Evolutionary conservation across 2,329 filamentous ascomycete genomes (phyloP).

Genomic region (Anthostomella pinea): DNA sequence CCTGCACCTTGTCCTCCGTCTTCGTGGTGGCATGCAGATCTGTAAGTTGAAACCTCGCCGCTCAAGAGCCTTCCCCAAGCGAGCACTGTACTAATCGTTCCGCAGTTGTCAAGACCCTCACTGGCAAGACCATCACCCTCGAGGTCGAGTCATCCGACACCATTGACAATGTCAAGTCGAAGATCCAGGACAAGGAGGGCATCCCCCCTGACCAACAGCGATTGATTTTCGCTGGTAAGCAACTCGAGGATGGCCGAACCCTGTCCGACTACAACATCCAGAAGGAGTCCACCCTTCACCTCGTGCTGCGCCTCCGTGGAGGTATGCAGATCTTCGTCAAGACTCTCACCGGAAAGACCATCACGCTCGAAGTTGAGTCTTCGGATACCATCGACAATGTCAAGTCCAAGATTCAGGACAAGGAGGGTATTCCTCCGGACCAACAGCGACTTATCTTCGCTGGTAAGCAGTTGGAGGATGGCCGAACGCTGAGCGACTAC

Average conservation of each 20-base stretch:
- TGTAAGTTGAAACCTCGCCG: slow-evolving; percentile 43
- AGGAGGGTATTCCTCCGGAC: slow-evolving; percentile 91
- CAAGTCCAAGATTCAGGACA: slow-evolving; percentile 89
- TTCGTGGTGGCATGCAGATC: slow-evolving; percentile 65
- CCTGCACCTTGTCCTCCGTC: slow-evolving; percentile 72
- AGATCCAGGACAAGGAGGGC: slow-evolving; percentile 97
- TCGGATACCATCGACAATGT: slow-evolving; percentile 94
- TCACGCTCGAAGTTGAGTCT: slow-evolving; percentile 86
- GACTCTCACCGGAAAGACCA: slow-evolving; percentile 88
- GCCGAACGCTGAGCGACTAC: slow-evolving; percentile 88
- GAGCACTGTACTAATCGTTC: slow-evolving; percentile 13
- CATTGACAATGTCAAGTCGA: slow-evolving; percentile 94
- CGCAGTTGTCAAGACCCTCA: slow-evolving; percentile 75
- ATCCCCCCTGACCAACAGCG: slow-evolving; percentile 96
- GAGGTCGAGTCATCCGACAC: slow-evolving; percentile 88
- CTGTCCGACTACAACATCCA: slow-evolving; percentile 94
- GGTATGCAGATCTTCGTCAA: slow-evolving; percentile 90
- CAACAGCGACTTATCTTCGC: slow-evolving; percentile 93
- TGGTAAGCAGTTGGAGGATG: slow-evolving; percentile 90
- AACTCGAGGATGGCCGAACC: slow-evolving; percentile 91
- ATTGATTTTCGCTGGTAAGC: slow-evolving; percentile 93
- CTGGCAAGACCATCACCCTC: slow-evolving; percentile 90
- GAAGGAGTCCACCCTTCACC: slow-evolving; percentile 83
- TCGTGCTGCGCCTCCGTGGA: slow-evolving; percentile 84
- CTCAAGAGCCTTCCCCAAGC: neutral